phyloP scores from a whole-genome alignment of 352 stramenopile genomes.

The Pythium phragmiticola region DNA sequence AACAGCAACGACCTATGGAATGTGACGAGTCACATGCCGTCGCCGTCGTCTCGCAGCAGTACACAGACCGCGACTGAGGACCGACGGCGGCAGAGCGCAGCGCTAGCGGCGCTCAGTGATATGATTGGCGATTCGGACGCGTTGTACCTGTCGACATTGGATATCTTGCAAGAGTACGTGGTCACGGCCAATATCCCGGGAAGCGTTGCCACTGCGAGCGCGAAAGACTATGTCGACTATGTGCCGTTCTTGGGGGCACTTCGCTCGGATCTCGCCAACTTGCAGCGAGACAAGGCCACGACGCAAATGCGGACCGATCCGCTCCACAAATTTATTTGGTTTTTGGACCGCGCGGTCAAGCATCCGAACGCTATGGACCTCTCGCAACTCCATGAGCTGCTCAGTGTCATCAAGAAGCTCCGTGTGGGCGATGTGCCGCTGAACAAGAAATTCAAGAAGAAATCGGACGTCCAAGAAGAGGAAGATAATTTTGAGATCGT shows the following conservation, averaged over 20 bases:
- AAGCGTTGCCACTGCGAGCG: slow-evolving; percentile 39
- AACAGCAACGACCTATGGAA: slow-evolving; percentile 54
- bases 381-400: slow-evolving; percentile 65
- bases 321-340: slow-evolving; percentile 89
- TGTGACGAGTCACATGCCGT: slow-evolving; percentile 67
- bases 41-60: slow-evolving; percentile 26
- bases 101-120: slow-evolving; percentile 62
- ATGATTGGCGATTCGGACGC: slow-evolving; percentile 83
- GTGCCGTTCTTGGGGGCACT: slow-evolving; percentile 79
- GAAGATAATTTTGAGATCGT: slow-evolving; percentile 84
- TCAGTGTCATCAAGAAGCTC: slow-evolving; percentile 69
- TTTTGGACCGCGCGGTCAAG: slow-evolving; percentile 79
- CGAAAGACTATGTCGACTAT: slow-evolving; percentile 85
- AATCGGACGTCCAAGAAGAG: slow-evolving; percentile 59
- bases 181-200: slow-evolving; percentile 70
- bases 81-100: slow-evolving; percentile 61
- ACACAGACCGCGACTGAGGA: slow-evolving; percentile 48
- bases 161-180: slow-evolving; percentile 80
- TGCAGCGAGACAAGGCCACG: slow-evolving; percentile 81
- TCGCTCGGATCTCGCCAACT: slow-evolving; percentile 73
- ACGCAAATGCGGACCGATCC: slow-evolving; percentile 66
- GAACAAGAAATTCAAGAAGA: slow-evolving; percentile 84
- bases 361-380: slow-evolving; percentile 63
- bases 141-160: slow-evolving; percentile 74
- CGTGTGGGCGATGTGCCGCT: slow-evolving; percentile 63